A percentile compares a stretch with the other conserved stretches of the same genome.
phyloP scores from a whole-genome alignment of 78 protist species.

The Tieghemostelium lacteum region DNA sequence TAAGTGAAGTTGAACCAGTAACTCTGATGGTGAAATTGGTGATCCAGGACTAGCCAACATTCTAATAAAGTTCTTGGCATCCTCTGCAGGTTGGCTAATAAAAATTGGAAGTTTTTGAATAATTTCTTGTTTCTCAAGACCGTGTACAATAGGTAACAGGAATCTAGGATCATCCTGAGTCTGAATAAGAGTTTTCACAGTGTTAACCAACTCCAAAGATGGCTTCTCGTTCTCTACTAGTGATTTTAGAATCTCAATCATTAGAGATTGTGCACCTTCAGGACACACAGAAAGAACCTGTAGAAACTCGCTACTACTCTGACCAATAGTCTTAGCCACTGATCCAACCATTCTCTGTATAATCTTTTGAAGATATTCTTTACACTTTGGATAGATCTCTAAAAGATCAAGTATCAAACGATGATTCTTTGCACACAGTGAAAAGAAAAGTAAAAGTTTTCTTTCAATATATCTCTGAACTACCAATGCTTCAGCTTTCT shows the following conservation, averaged over 20 bases:
- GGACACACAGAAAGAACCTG: conserved; percentile 39
- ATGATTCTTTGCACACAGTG: conserved; percentile 44
- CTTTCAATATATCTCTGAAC: conserved; percentile 26
- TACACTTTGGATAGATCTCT: conserved; percentile 25
- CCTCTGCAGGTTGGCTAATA: not conserved
- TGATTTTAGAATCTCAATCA: conserved; percentile 8
- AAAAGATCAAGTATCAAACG: not conserved
- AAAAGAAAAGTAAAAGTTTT: conserved; percentile 26
- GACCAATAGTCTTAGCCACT: conserved; percentile 40
- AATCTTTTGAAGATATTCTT: not conserved
- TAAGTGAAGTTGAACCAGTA: conserved; percentile 66
- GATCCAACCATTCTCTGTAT: not conserved
- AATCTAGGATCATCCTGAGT: conserved; percentile 11
- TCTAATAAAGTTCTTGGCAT: conserved; percentile 16
- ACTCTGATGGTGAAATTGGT: conserved; percentile 67
- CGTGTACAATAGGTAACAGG: conserved; percentile 46
- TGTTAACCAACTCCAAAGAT: conserved; percentile 9
- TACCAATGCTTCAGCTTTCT: too few species aligned
- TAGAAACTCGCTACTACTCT: conserved; percentile 7
- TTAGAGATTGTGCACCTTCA: conserved; percentile 13
- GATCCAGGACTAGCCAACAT: conserved; percentile 12
- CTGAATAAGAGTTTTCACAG: conserved; percentile 12
- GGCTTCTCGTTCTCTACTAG: conserved; percentile 9
- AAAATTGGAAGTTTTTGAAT: conserved; percentile 40
- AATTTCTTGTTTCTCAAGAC: conserved; percentile 38